These are phyloP conservation scores for Penicillium lividum DNA, from an alignment of 495 filamentous ascomycete species.

Conservation along the genomic window DNA sequence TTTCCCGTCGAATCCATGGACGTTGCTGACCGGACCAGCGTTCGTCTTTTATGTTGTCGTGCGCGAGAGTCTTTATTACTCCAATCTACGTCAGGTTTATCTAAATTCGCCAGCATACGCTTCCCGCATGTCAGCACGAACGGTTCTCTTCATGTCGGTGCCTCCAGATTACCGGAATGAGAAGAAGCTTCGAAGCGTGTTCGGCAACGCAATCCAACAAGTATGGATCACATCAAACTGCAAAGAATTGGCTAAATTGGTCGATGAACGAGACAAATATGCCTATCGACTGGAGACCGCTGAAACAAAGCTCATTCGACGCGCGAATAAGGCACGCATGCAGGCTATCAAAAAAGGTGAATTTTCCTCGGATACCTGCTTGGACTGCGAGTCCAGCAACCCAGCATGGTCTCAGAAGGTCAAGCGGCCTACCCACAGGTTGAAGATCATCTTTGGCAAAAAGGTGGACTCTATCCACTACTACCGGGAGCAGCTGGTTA, in stretches of 20 bases:
- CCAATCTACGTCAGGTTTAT: slow-evolving; percentile 70
- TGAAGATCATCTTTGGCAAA: slow-evolving; percentile 53
- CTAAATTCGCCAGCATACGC: slow-evolving; percentile 67
- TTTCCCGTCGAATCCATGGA: background rate
- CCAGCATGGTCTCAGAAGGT: slow-evolving; percentile 49
- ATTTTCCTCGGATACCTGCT: slow-evolving; percentile 24
- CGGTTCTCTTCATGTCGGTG: slow-evolving; percentile 69
- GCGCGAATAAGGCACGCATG: slow-evolving; percentile 56
- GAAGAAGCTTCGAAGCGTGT: slow-evolving; percentile 56
- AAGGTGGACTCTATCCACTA: slow-evolving; percentile 89
- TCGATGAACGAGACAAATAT: slow-evolving; percentile 59
- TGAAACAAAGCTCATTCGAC: slow-evolving; percentile 64
- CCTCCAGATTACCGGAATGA: slow-evolving; percentile 60
- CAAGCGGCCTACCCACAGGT: slow-evolving; percentile 54
- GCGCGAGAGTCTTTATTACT: slow-evolving; percentile 68
- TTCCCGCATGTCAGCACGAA: slow-evolving; percentile 64
- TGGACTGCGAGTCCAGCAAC: slow-evolving; percentile 48
- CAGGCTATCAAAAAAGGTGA: slow-evolving; percentile 41
- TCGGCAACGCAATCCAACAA: slow-evolving; percentile 58
- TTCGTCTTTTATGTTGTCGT: slow-evolving; percentile 67
- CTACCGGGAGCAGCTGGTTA: slow-evolving; percentile 69
- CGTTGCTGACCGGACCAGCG: slow-evolving; percentile 34
- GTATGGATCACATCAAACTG: slow-evolving; percentile 65
- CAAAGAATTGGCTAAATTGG: slow-evolving; percentile 54
- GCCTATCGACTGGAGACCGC: slow-evolving; percentile 63